Evolutionary conservation across 73 alveolate species (phyloP).

Genomic region (Paramecium caudatum): DNA sequence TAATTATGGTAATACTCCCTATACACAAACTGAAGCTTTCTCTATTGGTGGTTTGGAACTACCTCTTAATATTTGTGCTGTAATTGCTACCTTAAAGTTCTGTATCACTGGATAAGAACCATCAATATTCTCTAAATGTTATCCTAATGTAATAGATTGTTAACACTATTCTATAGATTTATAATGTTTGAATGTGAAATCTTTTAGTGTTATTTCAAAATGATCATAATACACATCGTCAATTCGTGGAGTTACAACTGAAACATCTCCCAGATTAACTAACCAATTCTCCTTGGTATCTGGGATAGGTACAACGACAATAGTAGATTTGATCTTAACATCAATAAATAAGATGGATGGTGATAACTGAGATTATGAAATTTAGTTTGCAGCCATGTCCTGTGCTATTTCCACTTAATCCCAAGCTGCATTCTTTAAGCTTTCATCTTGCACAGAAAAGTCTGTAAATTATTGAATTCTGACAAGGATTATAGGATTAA

Average conservation of each 20-base stretch:
- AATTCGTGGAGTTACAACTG: conserved; percentile 41
- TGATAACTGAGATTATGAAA: conserved; percentile 40
- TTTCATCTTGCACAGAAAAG: conserved; percentile 70
- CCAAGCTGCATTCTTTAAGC: conserved; percentile 68
- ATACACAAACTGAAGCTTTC: background rate
- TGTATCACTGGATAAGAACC: conserved; percentile 14
- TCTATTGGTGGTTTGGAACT: conserved; percentile 58
- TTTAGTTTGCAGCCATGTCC: conserved; percentile 60
- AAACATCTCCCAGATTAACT: conserved; percentile 65
- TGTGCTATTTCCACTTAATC: conserved; percentile 59
- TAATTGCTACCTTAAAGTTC: background rate
- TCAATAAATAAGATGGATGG: conserved; percentile 68
- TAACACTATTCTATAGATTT: conserved; percentile 33
- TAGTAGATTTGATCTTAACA: conserved; percentile 50
- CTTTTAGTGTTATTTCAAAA: conserved; percentile 59
- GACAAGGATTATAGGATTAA: conserved; percentile 63
- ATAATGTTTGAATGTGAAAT: conserved; percentile 53
- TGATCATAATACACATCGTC: conserved; percentile 34
- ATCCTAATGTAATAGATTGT: conserved; percentile 3
- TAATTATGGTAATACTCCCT: conserved; percentile 65
- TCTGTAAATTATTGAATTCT: conserved; percentile 66
- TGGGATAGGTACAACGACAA: conserved; percentile 59
- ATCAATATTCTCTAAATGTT: background rate
- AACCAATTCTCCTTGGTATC: conserved; percentile 72
- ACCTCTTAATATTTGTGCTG: conserved; percentile 8